Conservation (phyloP, 768 basidiomycete genomes). For the Mycena venus region DNA sequence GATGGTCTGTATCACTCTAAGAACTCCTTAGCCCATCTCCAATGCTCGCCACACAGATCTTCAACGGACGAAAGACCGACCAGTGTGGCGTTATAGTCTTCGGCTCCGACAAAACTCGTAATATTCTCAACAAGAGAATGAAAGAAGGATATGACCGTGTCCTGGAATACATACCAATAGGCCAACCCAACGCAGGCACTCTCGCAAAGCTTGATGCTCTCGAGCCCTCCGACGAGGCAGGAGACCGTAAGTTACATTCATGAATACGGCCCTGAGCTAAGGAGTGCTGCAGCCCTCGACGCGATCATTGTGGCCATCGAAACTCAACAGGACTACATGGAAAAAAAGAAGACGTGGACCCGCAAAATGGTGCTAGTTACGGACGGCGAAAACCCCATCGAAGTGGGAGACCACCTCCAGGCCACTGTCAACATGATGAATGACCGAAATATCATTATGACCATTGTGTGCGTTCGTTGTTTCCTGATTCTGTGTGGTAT, state of each 20-base stretch:
- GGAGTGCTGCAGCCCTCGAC: slow-evolving; percentile 74
- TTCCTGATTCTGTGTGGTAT: neutral
- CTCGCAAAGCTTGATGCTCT: slow-evolving; percentile 76
- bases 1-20: slow-evolving; percentile 69
- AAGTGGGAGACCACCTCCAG: slow-evolving; percentile 79
- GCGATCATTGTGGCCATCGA: slow-evolving; percentile 90
- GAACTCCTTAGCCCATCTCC: neutral
- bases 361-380: slow-evolving; percentile 88
- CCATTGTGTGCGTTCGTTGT: slow-evolving; percentile 73
- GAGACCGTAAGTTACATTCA: slow-evolving; percentile 70
- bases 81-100: slow-evolving; percentile 92
- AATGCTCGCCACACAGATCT: slow-evolving; percentile 70
- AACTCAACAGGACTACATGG: slow-evolving; percentile 77
- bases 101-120: slow-evolving; percentile 85
- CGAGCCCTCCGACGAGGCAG: slow-evolving; percentile 64
- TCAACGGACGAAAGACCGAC: slow-evolving; percentile 92
- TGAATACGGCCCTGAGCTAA: neutral
- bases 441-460: slow-evolving; percentile 66
- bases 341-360: slow-evolving; percentile 85
- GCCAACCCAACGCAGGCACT: slow-evolving; percentile 73
- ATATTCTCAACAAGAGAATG: slow-evolving; percentile 66
- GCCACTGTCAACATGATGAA: slow-evolving; percentile 80
- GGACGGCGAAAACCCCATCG: slow-evolving; percentile 83
- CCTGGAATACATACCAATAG: slow-evolving; percentile 76
- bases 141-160: slow-evolving; percentile 83